Base-by-base conservation (phyloP, 2,329 filamentous ascomycete genomes). In the Colletotrichum musae region DNA sequence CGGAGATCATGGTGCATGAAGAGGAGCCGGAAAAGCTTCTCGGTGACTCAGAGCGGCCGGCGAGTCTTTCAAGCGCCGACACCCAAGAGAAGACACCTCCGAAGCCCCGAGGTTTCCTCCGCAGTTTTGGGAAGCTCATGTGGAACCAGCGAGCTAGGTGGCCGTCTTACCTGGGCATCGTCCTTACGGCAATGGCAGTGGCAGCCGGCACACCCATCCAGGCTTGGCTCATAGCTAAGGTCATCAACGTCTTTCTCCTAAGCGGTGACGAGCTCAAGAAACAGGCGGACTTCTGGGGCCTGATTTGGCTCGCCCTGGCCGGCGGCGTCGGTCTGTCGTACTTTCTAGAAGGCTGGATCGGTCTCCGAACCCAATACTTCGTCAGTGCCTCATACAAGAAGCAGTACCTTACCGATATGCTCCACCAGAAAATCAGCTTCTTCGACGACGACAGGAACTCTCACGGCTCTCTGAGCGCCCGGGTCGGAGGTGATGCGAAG, bases 231-330 rank as follows among this genome's bases (percentile, higher is more conserved):
- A 76, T 78, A 54, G 71, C 76, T 3, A 73, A 77, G 32, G 73
- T 75, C 9, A 53, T 78, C 0, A 69, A 71, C 0, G 71, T 78
- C 7, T 78, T 78, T 32, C 64, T 76, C 3, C 52, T 74, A 0
- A 65, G 71, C 3, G 69, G 66, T 2, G 63, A 71, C n/a, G 64
- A 71, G 9, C 57, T 73, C 16, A 65, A 32, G 28, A 53, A 54
- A 15, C 7, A 45, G 5, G 60, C 68, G 12, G 53, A 74, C 4
- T 79, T 79, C 28, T 79, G 76, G 78, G 75, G 74, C 0, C 56
- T 77, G 10, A 77, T 79, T 75, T 79, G 78, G 72, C 26, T 78
- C 3, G 76, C 75, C 4, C 73, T 80, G 0, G 77, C 78, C 0
- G 72, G 69, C 1, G 75, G 73, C 2, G 73, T 77, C 15, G 76